phyloP scores from a whole-genome alignment of 352 stramenopile genomes.

The Pythium monospermum region DNA sequence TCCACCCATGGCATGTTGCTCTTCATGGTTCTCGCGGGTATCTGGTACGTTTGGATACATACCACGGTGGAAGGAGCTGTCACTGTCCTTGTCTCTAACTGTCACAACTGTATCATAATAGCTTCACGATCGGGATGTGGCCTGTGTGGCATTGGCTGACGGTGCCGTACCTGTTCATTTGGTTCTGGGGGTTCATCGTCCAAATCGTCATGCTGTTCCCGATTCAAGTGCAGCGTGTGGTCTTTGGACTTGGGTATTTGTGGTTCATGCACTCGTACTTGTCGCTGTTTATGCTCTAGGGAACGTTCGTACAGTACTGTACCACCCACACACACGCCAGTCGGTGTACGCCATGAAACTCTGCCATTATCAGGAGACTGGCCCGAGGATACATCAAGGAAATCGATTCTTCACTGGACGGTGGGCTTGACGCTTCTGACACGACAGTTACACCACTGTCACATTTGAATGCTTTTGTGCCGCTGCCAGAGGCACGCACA shows the following conservation, averaged over 20 bases:
- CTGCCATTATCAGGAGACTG: too few species aligned
- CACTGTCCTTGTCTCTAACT: too few species aligned
- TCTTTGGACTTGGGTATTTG: constrained; percentile 53
- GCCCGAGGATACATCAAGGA: too few species aligned
- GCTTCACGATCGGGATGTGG: constrained; percentile 70
- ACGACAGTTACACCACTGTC: too few species aligned
- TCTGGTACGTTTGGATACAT: constrained; percentile 34
- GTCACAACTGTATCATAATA: constrained; percentile 20
- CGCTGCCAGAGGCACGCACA: too few species aligned
- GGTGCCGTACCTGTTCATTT: constrained; percentile 76
- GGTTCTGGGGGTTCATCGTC: constrained; percentile 74
- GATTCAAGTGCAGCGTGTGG: constrained; percentile 46
- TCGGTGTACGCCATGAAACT: too few species aligned
- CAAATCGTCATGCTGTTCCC: constrained; percentile 63
- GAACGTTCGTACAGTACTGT: too few species aligned
- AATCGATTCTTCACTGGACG: too few species aligned
- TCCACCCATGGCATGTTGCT: constrained; percentile 65
- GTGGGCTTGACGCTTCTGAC: too few species aligned
- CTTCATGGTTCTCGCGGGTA: constrained; percentile 47
- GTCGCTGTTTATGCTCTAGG: constrained; percentile 32
- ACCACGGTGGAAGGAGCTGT: too few species aligned
- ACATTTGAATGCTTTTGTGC: too few species aligned
- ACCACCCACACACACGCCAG: too few species aligned
- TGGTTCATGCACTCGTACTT: constrained; percentile 80
- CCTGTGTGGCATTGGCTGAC: constrained; percentile 73